Evolutionary conservation across 345 rosid species (phyloP).

Genomic region (Euphorbia lathyris): DNA sequence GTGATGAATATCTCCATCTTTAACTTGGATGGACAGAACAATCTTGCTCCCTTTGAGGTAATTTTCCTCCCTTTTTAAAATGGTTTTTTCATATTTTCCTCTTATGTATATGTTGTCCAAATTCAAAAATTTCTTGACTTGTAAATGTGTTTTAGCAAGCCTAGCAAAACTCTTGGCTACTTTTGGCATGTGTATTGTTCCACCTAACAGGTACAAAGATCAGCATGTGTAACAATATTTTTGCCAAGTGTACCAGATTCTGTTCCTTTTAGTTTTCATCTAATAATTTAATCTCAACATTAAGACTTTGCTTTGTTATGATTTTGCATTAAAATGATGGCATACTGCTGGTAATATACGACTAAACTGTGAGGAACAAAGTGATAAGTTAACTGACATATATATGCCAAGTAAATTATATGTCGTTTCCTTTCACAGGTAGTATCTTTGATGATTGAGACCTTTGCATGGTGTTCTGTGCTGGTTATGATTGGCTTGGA

Average conservation of each 20-base stretch:
- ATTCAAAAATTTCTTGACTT: neutral
- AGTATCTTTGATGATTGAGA: slow-evolving; percentile 21
- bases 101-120: neutral
- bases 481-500: slow-evolving; percentile 27
- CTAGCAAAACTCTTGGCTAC: no score
- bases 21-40: slow-evolving; percentile 23
- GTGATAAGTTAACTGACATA: no score
- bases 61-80: neutral
- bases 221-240: no score
- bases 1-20: slow-evolving; percentile 25
- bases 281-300: no score
- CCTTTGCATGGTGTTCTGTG: slow-evolving; percentile 32
- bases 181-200: no score
- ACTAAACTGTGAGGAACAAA: no score
- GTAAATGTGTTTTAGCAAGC: no score
- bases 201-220: no score
- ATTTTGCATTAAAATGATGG: neutral
- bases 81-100: neutral
- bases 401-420: neutral
- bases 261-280: no score
- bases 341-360: neutral
- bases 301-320: no score
- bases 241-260: neutral
- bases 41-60: slow-evolving; percentile 32
- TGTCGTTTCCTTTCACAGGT: slow-evolving; percentile 18